Conservation (phyloP, 352 stramenopile species). For the Plasmopara viticola region DNA sequence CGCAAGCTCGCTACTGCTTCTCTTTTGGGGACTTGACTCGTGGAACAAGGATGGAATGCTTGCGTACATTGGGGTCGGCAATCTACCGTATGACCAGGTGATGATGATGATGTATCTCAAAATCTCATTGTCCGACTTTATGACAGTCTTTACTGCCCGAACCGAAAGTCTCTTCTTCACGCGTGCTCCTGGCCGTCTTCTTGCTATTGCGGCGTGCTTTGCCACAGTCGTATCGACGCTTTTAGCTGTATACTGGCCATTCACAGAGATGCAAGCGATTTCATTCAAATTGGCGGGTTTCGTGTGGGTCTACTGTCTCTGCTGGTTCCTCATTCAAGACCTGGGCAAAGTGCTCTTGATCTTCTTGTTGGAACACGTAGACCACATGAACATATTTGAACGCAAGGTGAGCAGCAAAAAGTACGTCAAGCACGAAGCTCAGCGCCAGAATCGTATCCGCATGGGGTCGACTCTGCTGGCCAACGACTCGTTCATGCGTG, state of each 20-base stretch:
- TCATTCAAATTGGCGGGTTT: conserved; percentile 61
- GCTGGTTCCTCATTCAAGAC: conserved; percentile 87
- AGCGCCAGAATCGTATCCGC: conserved; percentile 74
- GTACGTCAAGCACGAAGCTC: conserved; percentile 50
- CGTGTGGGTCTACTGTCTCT: conserved; percentile 87
- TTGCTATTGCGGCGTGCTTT: conserved; percentile 67
- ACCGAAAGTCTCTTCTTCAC: conserved; percentile 82
- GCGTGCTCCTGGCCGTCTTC: conserved; percentile 55
- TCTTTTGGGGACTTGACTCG: conserved; percentile 80
- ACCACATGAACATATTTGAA: conserved; percentile 52
- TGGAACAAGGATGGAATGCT: conserved; percentile 72
- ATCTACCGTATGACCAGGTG: conserved; percentile 85
- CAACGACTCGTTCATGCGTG: conserved; percentile 61
- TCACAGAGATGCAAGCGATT: conserved; percentile 73
- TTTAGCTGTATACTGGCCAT: conserved; percentile 81
- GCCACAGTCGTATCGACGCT: conserved; percentile 77
- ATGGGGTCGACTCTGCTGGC: conserved; percentile 58
- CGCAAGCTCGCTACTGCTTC: conserved; percentile 75
- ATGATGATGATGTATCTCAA: conserved; percentile 93
- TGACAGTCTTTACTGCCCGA: conserved; percentile 89
- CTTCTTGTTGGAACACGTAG: conserved; percentile 53
- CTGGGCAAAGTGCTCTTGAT: conserved; percentile 60
- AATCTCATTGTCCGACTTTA: conserved; percentile 90
- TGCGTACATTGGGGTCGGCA: conserved; percentile 42
- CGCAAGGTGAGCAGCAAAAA: conserved; percentile 54